Evolutionary conservation across 2,329 filamentous ascomycete genomes (phyloP).

Genomic region (Cladosporium sphaerospermum): DNA sequence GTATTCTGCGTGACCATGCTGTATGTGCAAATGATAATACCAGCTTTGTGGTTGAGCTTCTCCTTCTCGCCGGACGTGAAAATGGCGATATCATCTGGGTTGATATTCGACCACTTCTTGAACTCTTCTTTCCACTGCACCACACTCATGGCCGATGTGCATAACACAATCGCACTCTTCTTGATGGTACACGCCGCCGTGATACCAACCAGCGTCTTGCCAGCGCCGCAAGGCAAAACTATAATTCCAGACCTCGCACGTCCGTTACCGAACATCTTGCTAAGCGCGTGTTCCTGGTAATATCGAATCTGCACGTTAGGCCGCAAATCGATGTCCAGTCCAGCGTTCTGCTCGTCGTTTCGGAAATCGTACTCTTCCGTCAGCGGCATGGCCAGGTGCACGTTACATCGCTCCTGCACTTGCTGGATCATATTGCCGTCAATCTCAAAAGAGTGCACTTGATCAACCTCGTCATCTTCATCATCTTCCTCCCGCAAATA

Average conservation of each 20-base stretch:
- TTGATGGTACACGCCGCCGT: slow-evolving; percentile 97
- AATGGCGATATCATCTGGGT: slow-evolving; percentile 84
- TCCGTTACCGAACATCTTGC: slow-evolving; percentile 99
- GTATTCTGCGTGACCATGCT: slow-evolving; percentile 96
- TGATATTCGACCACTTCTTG: slow-evolving; percentile 97
- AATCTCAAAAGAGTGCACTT: slow-evolving; percentile 91
- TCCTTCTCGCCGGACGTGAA: slow-evolving; percentile 94
- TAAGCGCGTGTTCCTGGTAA: slow-evolving; percentile 95
- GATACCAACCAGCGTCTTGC: slow-evolving; percentile 96
- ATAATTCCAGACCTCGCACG: slow-evolving; percentile 97
- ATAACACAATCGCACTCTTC: slow-evolving; percentile 90
- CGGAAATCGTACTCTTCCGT: slow-evolving; percentile 97
- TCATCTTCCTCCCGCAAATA: slow-evolving; percentile 69
- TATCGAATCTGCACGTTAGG: slow-evolving; percentile 83
- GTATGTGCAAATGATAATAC: slow-evolving; percentile 96
- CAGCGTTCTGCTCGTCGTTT: slow-evolving; percentile 82
- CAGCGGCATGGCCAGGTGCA: slow-evolving; percentile 78
- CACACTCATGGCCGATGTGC: slow-evolving; percentile 96
- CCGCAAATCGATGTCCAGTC: slow-evolving; percentile 86
- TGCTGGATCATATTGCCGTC: slow-evolving; percentile 72
- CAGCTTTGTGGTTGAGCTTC: slow-evolving; percentile 77
- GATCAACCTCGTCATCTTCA: slow-evolving; percentile 78
- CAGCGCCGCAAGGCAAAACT: slow-evolving; percentile 89
- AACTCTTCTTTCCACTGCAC: slow-evolving; percentile 97
- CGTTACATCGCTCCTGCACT: slow-evolving; percentile 76